Evolutionary conservation across 352 stramenopile species (phyloP).

Genomic region (Saprolegnia diclina): DNA sequence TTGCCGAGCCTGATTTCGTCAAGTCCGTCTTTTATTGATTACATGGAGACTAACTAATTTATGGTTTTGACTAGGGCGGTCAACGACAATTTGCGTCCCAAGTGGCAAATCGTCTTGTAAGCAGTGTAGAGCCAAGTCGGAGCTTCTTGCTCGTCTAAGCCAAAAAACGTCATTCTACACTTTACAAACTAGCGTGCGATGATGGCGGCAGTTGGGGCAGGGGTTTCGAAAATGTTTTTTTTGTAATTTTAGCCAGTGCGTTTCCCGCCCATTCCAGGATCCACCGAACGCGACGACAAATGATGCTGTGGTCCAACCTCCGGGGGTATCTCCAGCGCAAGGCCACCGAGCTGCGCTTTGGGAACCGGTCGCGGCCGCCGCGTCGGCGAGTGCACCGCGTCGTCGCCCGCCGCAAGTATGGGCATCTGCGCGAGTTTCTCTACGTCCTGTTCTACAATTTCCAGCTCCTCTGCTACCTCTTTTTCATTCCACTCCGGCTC

Average conservation of each 20-base stretch:
- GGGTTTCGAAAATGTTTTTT: too few relatives aligned
- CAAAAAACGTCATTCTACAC: too few relatives aligned
- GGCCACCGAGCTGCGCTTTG: background rate
- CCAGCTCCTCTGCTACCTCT: slow-evolving; percentile 22
- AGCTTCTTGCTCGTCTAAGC: too few relatives aligned
- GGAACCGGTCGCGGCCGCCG: background rate
- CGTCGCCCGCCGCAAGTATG: background rate
- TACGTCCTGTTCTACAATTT: slow-evolving; percentile 19
- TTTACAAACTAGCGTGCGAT: too few relatives aligned
- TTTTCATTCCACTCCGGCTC: slow-evolving; percentile 17
- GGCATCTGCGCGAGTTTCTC: slow-evolving; percentile 15
- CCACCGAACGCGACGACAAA: too few relatives aligned
- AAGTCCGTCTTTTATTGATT: slow-evolving; percentile 23
- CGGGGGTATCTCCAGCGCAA: background rate
- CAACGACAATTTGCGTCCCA: slow-evolving; percentile 75
- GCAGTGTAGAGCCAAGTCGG: background rate
- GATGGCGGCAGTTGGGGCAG: too few relatives aligned
- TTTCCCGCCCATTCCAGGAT: too few relatives aligned
- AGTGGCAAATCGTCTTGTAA: slow-evolving; percentile 77
- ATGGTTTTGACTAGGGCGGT: too few relatives aligned
- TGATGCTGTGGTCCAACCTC: background rate
- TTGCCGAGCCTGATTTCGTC: slow-evolving; percentile 55
- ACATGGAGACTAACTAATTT: background rate
- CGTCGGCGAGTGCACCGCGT: background rate
- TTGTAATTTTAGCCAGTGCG: background rate